These are phyloP conservation scores for Lactarius hengduanensis DNA, from an alignment of 768 basidiomycete species.

Conservation along the genomic window DNA sequence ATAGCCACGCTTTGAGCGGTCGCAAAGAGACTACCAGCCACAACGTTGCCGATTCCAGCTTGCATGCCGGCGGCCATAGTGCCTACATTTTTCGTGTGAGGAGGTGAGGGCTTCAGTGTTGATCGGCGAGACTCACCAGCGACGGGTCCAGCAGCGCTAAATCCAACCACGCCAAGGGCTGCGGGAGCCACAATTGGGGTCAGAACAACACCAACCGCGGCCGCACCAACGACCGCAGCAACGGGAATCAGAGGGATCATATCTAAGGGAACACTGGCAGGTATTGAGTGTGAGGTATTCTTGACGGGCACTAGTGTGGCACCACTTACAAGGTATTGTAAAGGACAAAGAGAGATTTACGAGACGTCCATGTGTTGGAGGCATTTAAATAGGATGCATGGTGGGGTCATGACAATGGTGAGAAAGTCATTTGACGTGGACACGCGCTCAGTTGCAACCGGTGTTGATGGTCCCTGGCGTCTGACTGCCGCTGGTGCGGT, in stretches of 20 bases:
- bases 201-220: neutral
- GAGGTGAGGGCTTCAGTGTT: neutral
- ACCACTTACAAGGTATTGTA: neutral
- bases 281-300: neutral
- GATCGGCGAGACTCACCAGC: neutral
- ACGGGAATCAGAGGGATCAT: neutral
- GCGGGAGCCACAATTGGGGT: neutral
- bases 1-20: conserved; percentile 8
- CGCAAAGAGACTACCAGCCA: neutral
- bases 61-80: conserved; percentile 7
- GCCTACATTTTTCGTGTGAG: neutral
- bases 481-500: too few species aligned
- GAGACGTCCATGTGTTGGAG: too few species aligned
- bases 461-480: too few species aligned
- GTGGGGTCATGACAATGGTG: too few species aligned
- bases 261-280: neutral
- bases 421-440: too few species aligned
- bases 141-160: conserved; percentile 11
- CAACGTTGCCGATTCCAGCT: conserved; percentile 2
- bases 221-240: neutral
- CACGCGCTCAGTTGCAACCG: too few species aligned
- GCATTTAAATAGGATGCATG: too few species aligned
- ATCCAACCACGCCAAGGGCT: neutral
- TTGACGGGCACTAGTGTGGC: neutral
- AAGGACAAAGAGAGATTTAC: neutral